Conservation (phyloP, 331 rosid species). For the Stylosanthes scabra region DNA sequence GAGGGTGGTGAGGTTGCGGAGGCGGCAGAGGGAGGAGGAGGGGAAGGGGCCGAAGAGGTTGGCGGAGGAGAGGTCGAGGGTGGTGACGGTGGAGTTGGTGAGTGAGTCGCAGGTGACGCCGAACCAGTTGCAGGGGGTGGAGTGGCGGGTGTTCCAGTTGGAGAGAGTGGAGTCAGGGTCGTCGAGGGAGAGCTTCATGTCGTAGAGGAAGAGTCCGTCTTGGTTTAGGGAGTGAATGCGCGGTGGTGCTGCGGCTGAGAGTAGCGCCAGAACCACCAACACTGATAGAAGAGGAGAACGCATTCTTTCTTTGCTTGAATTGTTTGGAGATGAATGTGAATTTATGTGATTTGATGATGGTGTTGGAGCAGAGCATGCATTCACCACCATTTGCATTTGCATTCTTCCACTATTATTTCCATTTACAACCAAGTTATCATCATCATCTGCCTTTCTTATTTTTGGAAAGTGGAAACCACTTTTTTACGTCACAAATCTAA, state of each 20-base stretch:
- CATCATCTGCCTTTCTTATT: no score
- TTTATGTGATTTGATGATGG: no score
- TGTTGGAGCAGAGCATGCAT: no score
- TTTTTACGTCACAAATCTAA: no score
- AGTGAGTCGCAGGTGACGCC: constrained; percentile 62
- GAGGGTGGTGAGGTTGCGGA: constrained; percentile 56
- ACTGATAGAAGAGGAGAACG: constrained; percentile 29
- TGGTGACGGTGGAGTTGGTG: constrained; percentile 44
- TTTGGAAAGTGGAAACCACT: no score
- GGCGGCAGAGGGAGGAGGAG: constrained; percentile 60
- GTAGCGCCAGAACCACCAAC: constrained; percentile 20
- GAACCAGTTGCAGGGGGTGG: constrained; percentile 72
- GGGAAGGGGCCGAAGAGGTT: constrained; percentile 66
- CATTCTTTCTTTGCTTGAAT: constrained; percentile 30
- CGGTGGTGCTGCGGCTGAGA: background rate
- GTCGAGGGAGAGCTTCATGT: constrained; percentile 60
- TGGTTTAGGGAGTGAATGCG: constrained; percentile 52
- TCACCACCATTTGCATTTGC: no score
- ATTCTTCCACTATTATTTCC: no score
- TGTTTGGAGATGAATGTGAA: no score
- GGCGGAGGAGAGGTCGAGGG: constrained; percentile 63
- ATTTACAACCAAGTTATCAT: no score
- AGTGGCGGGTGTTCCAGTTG: constrained; percentile 64
- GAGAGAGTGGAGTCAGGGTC: constrained; percentile 68
- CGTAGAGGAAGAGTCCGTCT: constrained; percentile 69